Evolutionary conservation across 1,284 basidiomycete species (phyloP).

Genomic region (Ganoderma leucocontextum): DNA sequence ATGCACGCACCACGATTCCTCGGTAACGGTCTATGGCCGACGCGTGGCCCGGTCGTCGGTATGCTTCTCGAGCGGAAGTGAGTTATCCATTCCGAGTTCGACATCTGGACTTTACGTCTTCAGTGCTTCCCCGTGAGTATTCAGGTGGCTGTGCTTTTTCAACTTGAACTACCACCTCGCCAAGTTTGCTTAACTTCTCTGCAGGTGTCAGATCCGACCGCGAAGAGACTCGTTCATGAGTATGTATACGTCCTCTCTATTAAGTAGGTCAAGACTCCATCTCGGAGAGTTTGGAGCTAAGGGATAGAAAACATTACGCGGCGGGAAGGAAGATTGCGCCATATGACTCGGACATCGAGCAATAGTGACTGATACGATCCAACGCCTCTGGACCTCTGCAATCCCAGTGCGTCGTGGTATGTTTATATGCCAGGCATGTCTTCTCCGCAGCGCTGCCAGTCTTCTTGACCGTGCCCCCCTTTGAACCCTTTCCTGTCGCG

Average conservation of each 20-base stretch:
- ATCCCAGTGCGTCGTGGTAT: background rate
- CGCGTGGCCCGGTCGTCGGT: background rate
- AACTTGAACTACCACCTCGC: too few relatives aligned
- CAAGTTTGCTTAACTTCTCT: background rate
- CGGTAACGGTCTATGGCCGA: background rate
- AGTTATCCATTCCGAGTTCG: background rate
- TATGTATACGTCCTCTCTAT: too few relatives aligned
- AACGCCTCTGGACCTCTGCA: background rate
- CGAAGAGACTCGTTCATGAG: too few relatives aligned
- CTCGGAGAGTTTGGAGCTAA: background rate
- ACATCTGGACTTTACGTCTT: background rate
- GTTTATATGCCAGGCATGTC: slow-evolving; percentile 1
- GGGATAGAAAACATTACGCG: background rate
- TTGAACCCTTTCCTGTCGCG: too few relatives aligned
- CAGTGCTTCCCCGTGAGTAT: background rate
- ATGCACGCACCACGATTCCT: background rate
- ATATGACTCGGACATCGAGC: slow-evolving; percentile 26
- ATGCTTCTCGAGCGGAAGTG: background rate
- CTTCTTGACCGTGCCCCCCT: background rate
- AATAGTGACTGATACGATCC: slow-evolving; percentile 19
- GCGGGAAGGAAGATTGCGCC: slow-evolving; percentile 30
- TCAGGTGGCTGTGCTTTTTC: background rate
- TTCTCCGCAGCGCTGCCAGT: background rate
- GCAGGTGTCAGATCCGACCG: background rate
- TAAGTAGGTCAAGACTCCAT: too few relatives aligned